Base-by-base conservation (phyloP, 192 early-diverging fungal species). In the Gamsiella multidivaricata region DNA sequence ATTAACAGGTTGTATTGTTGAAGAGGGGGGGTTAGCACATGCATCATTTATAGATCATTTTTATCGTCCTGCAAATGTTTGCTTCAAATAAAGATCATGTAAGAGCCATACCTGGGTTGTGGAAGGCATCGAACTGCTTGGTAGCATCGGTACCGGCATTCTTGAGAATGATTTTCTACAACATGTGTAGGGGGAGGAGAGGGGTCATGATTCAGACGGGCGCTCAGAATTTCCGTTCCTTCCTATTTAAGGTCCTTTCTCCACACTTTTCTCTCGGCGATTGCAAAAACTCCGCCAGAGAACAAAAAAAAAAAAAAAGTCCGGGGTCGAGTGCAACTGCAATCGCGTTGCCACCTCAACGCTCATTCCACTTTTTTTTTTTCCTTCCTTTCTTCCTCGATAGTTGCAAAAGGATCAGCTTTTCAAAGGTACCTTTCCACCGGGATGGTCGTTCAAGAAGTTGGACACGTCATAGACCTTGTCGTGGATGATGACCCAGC, bases 81-180 rank as follows among this genome's bases (percentile, higher is more conserved):
- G n/a, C n/a, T n/a, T n/a, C n/a, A n/a, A n/a, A 36, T 14, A 18
- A 7, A 17, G 59, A 25, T 7, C 26, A 29, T 5, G 20, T 20
- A 58, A 51, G 55, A 46, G n/a, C 34, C 29, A 31, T 59, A 78
- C 74, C 68, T 31, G 83, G 66, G 65, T 89, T 90, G 80, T 95
- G 94, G 85, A 95, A 95, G 68, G 91, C 85, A 76, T 93, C 90
- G 67, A 94, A 95, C 81, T 94, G 91, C 81, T 93, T 92, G 26
- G 91, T 82, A 28, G 94, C 94, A 80, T 95, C 94, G 17, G 81
- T 84, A 47, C 94, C 94, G 23, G 91, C 91, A 25, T 88, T 89
- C 72, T 91, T 91, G 22, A 94, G 73, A 26, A 94, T 82, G 43
- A 94, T 86, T 79, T 93, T 93, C 70, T 92, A 84, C 50, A 81